Percentiles rank a stretch among this genome's conserved stretches.
Evolutionary conservation across 139 green algal species (phyloP).

Genomic region (Volvox africanus): DNA sequence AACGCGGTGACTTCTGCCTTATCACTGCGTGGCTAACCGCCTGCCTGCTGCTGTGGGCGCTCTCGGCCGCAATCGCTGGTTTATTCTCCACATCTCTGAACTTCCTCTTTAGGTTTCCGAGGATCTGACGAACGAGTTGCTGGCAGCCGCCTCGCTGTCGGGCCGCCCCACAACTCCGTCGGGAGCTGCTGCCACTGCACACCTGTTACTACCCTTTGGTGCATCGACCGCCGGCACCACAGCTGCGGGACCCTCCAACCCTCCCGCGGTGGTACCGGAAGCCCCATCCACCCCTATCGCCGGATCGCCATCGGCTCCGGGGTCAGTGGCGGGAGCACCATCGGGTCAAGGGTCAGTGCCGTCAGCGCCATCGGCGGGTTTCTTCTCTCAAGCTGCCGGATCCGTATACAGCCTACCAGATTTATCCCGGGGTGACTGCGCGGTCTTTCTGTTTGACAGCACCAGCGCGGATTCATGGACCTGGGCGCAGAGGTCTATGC

Average conservation of each 20-base stretch:
- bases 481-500: constrained; percentile 39
- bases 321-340: neutral
- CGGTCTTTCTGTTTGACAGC: constrained; percentile 79
- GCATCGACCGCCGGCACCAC: neutral
- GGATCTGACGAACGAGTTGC: constrained; percentile 47
- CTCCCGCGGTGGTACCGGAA: no score
- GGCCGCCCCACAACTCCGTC: neutral
- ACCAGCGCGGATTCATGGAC: constrained; percentile 54
- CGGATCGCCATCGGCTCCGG: neutral
- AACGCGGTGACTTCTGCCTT: no score
- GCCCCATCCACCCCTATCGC: neutral
- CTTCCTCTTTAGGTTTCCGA: constrained; percentile 31
- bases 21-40: no score
- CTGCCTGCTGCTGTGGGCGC: no score
- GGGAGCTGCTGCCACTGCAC: neutral
- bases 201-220: neutral
- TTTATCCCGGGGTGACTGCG: constrained; percentile 65
- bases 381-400: neutral
- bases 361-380: neutral
- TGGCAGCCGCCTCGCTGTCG: constrained; percentile 41
- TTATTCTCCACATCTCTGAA: no score
- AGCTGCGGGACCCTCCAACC: neutral
- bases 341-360: neutral
- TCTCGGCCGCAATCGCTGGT: no score
- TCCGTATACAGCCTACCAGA: constrained; percentile 31